Base-by-base conservation (phyloP, 192 early-diverging fungal genomes). In the Rhizophagus sp. region DNA sequence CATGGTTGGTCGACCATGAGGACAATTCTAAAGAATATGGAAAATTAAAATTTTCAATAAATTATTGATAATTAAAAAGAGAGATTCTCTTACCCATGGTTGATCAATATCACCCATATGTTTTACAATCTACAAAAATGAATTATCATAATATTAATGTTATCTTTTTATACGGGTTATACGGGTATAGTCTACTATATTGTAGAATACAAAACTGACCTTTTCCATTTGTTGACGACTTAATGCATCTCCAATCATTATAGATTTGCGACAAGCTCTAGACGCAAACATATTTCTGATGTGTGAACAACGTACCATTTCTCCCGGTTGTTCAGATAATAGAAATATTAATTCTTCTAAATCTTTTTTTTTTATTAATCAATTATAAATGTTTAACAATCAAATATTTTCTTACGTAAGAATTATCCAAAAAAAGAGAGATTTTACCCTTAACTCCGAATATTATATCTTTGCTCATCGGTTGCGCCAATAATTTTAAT, bases 1-100 rank as follows among this genome's bases (percentile, higher is more conserved):
- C 91, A 98, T 96, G 1, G 97, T 97, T 0, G 98, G 98, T 6
- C 98, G 82, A 2, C 98, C 98, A 81, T 99, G 98, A 24, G 98
- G 98, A 80, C 97, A 98, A 82, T 99, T 98, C 95, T 78, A 36
- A 10, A 27, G 17, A 27, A 27, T 15, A 13, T 86, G 34, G 44
- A 36, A 61, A 27, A 74, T 24, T 22, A 4, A 52, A 57, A 30
- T 7, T 13, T 61, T 25, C 41, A 30, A 9, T 19, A 24, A 15
- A 33, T 74, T 44, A 47, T 52, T 19, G 33, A 44, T 78, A 25
- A 33, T 27, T n/a, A 66, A 30, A 27, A 78, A 67, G 47, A 24
- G 34, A 76, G 13, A 12, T 30, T 30, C 77, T 72, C 73, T 82
- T 85, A 90, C 89, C 92, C 98, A 99, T 13, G 98, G 98, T 79